Base-by-base conservation (phyloP, 2,329 filamentous ascomycete genomes). In the Stagonosporopsis vannaccii region DNA sequence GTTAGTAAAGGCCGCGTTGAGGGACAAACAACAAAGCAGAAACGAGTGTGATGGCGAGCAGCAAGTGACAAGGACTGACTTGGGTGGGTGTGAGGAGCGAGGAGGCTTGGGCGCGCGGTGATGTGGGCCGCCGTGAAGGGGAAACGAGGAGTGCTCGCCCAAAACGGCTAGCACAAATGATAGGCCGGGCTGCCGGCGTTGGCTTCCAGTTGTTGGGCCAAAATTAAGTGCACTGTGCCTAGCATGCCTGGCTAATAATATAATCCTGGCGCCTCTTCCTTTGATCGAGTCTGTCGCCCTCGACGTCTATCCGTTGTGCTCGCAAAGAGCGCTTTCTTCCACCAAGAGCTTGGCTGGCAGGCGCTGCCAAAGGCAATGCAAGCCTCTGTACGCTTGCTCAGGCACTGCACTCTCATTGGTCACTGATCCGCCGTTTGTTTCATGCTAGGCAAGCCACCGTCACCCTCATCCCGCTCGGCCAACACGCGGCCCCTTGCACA, bases 21-120 rank as follows among this genome's bases (percentile, higher is more conserved):
- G 28, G 52, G 46, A 42, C 33, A 46, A 42, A 20, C 40, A 45
- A 45, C 46, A 32, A 42, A 50, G 49, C 19, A 50, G 56, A 60
- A 72, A 73, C 60, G 71, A 69, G 60, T 63, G 70, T 70, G 58
- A 51, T 58, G 66, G 61, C 63, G 49, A 52, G 55, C 51, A 69
- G 67, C 50, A 28, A 36, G 46, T 45, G 37, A 52, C 65, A 70
- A 68, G 62, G 65, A 63, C 58, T 51, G 55, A 57, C 44, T 60
- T 57, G 53, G 51, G 57, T 50, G 53, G 62, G 63, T 57, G 59
- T 54, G 50, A 48, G 41, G 54, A 51, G 53, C 46, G 51, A 59
- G 51, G 54, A 61, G 59, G 49, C 46, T 36, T 56, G 66, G 59
- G 59, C 62, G 61, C 61, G 56, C 52, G 57, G 62, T 60, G 61